Percentiles rank a stretch among this genome's conserved stretches.
Evolutionary conservation across 441 rosid genomes (phyloP).

Genomic region (Francoa sonchifolia): DNA sequence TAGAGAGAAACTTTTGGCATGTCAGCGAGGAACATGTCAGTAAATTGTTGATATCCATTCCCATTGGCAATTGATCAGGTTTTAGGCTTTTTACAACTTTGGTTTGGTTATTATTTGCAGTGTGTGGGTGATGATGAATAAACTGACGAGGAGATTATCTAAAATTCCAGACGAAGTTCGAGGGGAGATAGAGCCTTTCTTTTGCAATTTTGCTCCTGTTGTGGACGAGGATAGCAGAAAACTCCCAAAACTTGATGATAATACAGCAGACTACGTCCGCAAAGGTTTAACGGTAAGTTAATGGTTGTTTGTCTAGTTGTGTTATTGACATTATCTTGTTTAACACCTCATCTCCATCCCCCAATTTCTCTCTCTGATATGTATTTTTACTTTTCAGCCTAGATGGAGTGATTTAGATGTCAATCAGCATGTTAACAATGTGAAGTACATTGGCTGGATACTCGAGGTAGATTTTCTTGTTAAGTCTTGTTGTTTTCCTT

Average conservation of each 20-base stretch:
- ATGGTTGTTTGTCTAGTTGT: neutral
- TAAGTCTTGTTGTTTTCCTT: slow-evolving; percentile 1
- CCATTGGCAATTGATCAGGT: too few relatives aligned
- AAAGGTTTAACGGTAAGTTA: slow-evolving; percentile 75
- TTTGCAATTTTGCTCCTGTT: slow-evolving; percentile 52
- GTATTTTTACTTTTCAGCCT: slow-evolving; percentile 45
- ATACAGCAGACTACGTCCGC: slow-evolving; percentile 54
- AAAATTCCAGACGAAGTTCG: slow-evolving; percentile 92
- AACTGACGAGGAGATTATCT: slow-evolving; percentile 78
- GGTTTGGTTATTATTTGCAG: slow-evolving; percentile 27
- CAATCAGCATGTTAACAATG: slow-evolving; percentile 99
- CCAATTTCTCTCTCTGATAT: slow-evolving; percentile 2
- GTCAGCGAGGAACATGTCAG: too few relatives aligned
- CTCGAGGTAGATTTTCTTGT: slow-evolving; percentile 51
- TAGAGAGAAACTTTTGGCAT: neutral
- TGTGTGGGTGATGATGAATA: slow-evolving; percentile 99
- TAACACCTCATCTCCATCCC: neutral
- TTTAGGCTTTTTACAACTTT: too few relatives aligned
- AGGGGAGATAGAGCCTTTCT: slow-evolving; percentile 69
- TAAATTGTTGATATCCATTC: too few relatives aligned
- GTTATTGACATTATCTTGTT: neutral
- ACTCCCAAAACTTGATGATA: slow-evolving; percentile 74
- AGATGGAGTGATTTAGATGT: slow-evolving; percentile 93
- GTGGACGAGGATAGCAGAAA: slow-evolving; percentile 78
- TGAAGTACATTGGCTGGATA: slow-evolving; percentile 94